Conservation (phyloP, 768 basidiomycete species). For the Termitomyces sp. region DNA sequence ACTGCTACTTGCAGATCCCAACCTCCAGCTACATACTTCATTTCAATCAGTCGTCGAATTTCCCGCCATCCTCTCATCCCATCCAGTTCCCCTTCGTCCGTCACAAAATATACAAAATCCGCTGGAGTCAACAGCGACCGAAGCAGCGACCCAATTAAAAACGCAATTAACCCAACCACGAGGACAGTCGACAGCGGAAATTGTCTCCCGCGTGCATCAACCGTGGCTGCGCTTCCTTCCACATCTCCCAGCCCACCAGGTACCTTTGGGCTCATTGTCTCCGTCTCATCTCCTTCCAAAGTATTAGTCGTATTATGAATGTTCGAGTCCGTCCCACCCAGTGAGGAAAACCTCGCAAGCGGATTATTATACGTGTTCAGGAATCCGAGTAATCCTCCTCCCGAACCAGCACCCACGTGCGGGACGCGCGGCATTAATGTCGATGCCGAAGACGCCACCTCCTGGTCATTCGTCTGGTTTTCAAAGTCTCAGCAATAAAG, state of each 20-base stretch:
- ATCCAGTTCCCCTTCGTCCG: conserved; percentile 48
- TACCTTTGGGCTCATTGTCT: conserved; percentile 19
- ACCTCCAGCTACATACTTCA: conserved; percentile 75
- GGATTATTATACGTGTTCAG: conserved; percentile 55
- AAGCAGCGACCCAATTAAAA: conserved; percentile 86
- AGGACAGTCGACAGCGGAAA: conserved; percentile 56
- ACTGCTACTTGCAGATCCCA: conserved; percentile 89
- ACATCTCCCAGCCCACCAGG: conserved; percentile 32
- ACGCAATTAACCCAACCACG: conserved; percentile 78
- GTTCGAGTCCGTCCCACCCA: conserved; percentile 14
- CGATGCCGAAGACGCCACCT: conserved; percentile 7
- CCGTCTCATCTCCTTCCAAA: conserved; percentile 5
- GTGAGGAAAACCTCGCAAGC: conserved; percentile 42
- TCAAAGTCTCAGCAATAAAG: background rate
- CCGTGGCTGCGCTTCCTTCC: conserved; percentile 16
- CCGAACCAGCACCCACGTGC: conserved; percentile 19
- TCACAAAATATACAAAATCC: conserved; percentile 82
- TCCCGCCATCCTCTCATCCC: conserved; percentile 74
- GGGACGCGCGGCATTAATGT: conserved; percentile 14
- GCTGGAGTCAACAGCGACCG: conserved; percentile 85
- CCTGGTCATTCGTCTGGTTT: conserved; percentile 13
- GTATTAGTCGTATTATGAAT: conserved; percentile 6
- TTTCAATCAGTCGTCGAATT: conserved; percentile 73
- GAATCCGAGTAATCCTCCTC: conserved; percentile 49
- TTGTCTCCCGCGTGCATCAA: conserved; percentile 13